phyloP scores from a whole-genome alignment of 108 stramenopile genomes.

The Skeletonema grethae region DNA sequence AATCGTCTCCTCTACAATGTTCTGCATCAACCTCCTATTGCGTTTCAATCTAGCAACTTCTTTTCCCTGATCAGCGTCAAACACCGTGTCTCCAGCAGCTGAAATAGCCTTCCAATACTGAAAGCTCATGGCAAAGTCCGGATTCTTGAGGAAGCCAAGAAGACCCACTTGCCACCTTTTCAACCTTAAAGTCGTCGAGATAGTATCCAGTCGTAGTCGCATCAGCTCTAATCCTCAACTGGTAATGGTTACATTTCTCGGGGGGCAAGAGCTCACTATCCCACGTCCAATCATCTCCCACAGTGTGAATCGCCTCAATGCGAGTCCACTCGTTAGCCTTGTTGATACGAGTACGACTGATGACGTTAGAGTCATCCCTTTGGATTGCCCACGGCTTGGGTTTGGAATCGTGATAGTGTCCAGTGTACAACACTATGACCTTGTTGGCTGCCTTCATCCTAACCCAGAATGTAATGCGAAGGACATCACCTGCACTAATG shows the following conservation, averaged over 20 bases:
- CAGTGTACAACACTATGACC: constrained; percentile 35
- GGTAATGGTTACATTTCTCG: constrained; percentile 36
- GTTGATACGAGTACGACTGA: constrained; percentile 17
- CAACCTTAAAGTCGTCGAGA: constrained; percentile 32
- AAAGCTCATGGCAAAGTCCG: constrained; percentile 20
- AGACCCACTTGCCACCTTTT: constrained; percentile 11
- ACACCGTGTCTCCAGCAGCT: background rate
- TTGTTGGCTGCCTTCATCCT: constrained; percentile 11
- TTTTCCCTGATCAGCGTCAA: constrained; percentile 16
- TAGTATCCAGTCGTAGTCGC: constrained; percentile 18
- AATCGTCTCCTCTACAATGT: constrained; percentile 9
- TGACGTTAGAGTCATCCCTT: constrained; percentile 32
- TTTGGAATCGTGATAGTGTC: constrained; percentile 29
- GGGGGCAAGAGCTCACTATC: constrained; percentile 17
- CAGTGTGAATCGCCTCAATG: constrained; percentile 28
- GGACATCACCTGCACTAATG: constrained; percentile 17
- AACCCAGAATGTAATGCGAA: constrained; percentile 25
- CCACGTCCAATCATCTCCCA: constrained; percentile 43
- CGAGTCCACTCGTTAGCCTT: constrained; percentile 31
- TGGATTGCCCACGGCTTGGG: constrained; percentile 18
- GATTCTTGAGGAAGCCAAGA: constrained; percentile 34
- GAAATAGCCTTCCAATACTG: constrained; percentile 21
- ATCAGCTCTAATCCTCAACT: constrained; percentile 28
- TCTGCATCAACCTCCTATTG: constrained; percentile 23
- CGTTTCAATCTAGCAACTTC: constrained; percentile 23